These are phyloP conservation scores for Claviceps sp. DNA, from an alignment of 2,329 filamentous ascomycete genomes.

Conservation along the genomic window DNA sequence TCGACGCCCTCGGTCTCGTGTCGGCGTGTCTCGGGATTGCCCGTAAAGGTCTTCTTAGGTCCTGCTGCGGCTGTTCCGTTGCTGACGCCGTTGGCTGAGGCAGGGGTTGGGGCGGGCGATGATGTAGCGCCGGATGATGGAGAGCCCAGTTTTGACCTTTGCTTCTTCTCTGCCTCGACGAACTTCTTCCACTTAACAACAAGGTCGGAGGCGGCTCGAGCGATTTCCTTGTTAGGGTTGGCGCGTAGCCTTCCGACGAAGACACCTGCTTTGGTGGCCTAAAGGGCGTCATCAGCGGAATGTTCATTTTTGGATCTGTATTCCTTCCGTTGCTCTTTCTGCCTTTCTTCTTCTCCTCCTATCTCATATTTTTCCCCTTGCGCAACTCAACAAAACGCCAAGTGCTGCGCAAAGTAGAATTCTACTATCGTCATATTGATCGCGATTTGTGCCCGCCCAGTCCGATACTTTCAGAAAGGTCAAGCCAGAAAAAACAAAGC, in stretches of 20 bases:
- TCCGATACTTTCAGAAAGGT: no score
- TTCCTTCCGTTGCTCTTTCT: no score
- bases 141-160: slow-evolving; percentile 27
- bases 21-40: slow-evolving; percentile 65
- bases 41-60: slow-evolving; percentile 37
- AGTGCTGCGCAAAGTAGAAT: no score
- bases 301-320: background rate
- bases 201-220: slow-evolving; percentile 63
- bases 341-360: background rate
- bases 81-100: slow-evolving; percentile 25
- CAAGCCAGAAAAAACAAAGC: slow-evolving; percentile 12
- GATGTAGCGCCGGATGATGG: slow-evolving; percentile 34
- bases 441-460: no score
- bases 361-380: background rate
- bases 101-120: slow-evolving; percentile 30
- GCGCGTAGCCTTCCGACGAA: slow-evolving; percentile 68
- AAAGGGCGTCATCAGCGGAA: background rate
- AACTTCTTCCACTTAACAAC: slow-evolving; percentile 79
- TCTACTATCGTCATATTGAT: no score
- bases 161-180: slow-evolving; percentile 51
- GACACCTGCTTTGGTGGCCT: slow-evolving; percentile 82
- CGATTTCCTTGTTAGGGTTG: slow-evolving; percentile 71
- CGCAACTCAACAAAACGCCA: no score
- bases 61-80: slow-evolving; percentile 6
- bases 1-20: slow-evolving; percentile 73